A percentile compares a stretch with the other conserved stretches of the same genome.
phyloP scores from a whole-genome alignment of 1,139 yeast genomes.

The Debaryomyces psychrophilus region DNA sequence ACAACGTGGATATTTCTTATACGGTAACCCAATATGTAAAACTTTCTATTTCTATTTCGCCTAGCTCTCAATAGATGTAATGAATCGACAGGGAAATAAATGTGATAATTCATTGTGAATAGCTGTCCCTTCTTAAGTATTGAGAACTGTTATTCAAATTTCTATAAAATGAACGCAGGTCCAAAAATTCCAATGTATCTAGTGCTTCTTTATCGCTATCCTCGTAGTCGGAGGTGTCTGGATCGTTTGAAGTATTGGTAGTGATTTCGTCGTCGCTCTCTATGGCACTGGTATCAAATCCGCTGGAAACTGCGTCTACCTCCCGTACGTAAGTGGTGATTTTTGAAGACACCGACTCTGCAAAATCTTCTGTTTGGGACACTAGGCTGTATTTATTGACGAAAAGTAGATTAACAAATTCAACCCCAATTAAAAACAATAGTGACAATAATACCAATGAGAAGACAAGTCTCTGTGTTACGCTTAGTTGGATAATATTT shows the following conservation, averaged over 20 bases:
- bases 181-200: constrained; percentile 18
- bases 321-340: not conserved
- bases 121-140: constrained; percentile 47
- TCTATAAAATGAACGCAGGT: constrained; percentile 33
- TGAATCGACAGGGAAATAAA: constrained; percentile 43
- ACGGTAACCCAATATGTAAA: constrained; percentile 33
- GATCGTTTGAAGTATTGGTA: not conserved
- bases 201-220: constrained; percentile 13
- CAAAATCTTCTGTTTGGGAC: not conserved
- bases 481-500: not conserved
- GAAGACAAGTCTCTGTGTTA: not conserved
- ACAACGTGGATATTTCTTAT: constrained; percentile 29
- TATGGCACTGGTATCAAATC: not conserved
- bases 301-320: not conserved
- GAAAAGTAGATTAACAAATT: not conserved
- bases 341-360: not conserved
- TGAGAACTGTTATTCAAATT: constrained; percentile 47
- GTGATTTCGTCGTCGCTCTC: constrained; percentile 4
- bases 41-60: constrained; percentile 9
- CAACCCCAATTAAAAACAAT: not conserved
- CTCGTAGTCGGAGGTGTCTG: constrained; percentile 6
- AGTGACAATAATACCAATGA: not conserved
- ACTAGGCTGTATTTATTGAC: not conserved
- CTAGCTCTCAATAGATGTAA: constrained; percentile 14
- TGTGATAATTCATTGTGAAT: constrained; percentile 33